Evolutionary conservation across 2,329 filamentous ascomycete genomes (phyloP).

Genomic region (Sporothrix humicola): DNA sequence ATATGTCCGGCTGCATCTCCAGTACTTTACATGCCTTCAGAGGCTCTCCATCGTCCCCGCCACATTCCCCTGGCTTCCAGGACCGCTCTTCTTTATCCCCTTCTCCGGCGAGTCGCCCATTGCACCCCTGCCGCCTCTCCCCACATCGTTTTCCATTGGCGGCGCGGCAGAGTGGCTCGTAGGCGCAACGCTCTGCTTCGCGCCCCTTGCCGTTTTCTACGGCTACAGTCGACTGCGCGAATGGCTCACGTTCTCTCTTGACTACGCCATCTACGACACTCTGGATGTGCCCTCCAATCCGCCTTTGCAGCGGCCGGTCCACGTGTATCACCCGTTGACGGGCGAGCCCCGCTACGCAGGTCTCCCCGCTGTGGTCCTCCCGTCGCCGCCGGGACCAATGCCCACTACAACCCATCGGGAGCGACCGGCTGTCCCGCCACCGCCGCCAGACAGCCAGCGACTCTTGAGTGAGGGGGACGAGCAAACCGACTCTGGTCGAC

Average conservation of each 20-base stretch:
- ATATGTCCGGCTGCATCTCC: constrained; percentile 56
- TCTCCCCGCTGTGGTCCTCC: constrained; percentile 19
- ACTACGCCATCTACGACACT: constrained; percentile 47
- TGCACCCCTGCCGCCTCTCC: constrained; percentile 54
- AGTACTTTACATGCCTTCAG: constrained; percentile 60
- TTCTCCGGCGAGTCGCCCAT: constrained; percentile 58
- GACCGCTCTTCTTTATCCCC: constrained; percentile 58
- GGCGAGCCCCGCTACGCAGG: constrained; percentile 31
- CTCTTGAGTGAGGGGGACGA: constrained; percentile 16
- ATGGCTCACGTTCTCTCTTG: constrained; percentile 47
- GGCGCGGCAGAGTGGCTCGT: constrained; percentile 54
- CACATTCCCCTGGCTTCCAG: constrained; percentile 50
- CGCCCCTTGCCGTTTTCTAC: constrained; percentile 56
- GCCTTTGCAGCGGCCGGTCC: constrained; percentile 9
- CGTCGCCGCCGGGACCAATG: constrained; percentile 10
- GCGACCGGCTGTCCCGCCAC: constrained; percentile 25
- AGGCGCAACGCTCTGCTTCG: constrained; percentile 49
- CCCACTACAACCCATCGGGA: not conserved
- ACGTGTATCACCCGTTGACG: constrained; percentile 15
- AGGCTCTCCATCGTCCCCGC: constrained; percentile 55
- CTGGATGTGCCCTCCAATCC: constrained; percentile 46
- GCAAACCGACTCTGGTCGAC: not conserved
- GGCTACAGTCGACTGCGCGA: constrained; percentile 50
- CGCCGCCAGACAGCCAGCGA: constrained; percentile 29
- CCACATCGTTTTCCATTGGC: constrained; percentile 47